Conservation (phyloP, 2,329 filamentous ascomycete genomes). For the Colletotrichum sp. region DNA sequence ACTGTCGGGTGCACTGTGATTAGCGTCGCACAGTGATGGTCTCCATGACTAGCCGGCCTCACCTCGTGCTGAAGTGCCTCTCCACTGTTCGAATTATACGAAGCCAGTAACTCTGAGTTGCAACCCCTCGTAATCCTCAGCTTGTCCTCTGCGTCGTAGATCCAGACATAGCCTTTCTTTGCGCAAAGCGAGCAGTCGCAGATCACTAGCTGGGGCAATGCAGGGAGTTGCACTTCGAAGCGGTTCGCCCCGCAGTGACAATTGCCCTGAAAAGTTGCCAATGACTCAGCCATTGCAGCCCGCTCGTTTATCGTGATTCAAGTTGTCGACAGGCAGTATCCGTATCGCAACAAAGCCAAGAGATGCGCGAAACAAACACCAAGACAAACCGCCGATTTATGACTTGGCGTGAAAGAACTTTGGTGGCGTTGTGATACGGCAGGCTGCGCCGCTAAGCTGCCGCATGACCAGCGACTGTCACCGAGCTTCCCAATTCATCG, state of each 20-base stretch:
- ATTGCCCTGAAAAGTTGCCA: conserved; percentile 24
- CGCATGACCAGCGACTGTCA: no score
- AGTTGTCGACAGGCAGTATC: neutral
- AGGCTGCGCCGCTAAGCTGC: neutral
- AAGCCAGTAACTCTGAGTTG: neutral
- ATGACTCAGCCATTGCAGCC: neutral
- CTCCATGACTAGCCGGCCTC: neutral
- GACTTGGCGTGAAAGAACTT: neutral
- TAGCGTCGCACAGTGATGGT: neutral
- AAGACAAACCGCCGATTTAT: neutral
- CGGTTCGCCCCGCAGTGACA: conserved; percentile 35
- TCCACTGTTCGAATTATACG: neutral
- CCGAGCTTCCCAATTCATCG: neutral
- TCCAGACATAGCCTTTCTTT: conserved; percentile 34
- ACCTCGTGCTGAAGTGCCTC: conserved; percentile 21
- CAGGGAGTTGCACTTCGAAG: conserved; percentile 23
- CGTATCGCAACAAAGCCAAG: neutral
- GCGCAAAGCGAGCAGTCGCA: conserved; percentile 30
- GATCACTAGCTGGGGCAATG: neutral
- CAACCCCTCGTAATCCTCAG: conserved; percentile 21
- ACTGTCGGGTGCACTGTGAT: conserved; percentile 21
- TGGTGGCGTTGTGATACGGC: neutral
- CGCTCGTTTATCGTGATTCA: neutral
- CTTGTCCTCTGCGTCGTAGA: neutral
- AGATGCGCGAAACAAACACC: neutral